Percentiles rank a stretch among this genome's conserved stretches.
phyloP scores from a whole-genome alignment of 345 rosid genomes.

The Eucalyptus curtisii region DNA sequence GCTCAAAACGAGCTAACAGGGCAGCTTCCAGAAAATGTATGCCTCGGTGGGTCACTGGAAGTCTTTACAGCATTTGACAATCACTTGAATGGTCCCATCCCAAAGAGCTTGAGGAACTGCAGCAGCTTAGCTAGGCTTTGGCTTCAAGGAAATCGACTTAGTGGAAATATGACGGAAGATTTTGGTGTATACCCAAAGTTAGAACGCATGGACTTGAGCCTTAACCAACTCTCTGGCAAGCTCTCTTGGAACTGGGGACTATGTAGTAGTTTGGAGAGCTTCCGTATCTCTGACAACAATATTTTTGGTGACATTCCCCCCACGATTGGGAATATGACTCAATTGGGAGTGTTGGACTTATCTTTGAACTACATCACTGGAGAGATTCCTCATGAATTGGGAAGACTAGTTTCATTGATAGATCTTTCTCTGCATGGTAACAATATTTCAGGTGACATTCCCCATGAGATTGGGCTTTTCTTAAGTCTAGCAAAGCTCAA shows the following conservation, averaged over 20 bases:
- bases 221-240: neutral
- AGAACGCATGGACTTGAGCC: neutral
- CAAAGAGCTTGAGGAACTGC: conserved; percentile 4
- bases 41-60: neutral
- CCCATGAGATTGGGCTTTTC: neutral
- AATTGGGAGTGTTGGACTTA: neutral
- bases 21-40: neutral
- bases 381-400: neutral
- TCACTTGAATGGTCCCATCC: conserved; percentile 1
- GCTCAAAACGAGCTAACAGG: neutral
- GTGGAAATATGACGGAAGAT: neutral
- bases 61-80: neutral
- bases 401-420: neutral
- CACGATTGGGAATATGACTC: neutral
- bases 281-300: neutral
- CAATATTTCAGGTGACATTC: neutral
- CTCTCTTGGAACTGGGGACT: neutral
- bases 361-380: neutral
- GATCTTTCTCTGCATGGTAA: neutral
- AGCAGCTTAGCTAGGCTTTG: neutral
- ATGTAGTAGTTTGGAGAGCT: neutral
- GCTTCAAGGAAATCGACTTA: neutral
- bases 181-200: neutral
- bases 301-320: neutral
- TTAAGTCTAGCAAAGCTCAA: neutral